Base-by-base conservation (phyloP, 192 early-diverging fungal species). In the Rhizophlyctis rosea region DNA sequence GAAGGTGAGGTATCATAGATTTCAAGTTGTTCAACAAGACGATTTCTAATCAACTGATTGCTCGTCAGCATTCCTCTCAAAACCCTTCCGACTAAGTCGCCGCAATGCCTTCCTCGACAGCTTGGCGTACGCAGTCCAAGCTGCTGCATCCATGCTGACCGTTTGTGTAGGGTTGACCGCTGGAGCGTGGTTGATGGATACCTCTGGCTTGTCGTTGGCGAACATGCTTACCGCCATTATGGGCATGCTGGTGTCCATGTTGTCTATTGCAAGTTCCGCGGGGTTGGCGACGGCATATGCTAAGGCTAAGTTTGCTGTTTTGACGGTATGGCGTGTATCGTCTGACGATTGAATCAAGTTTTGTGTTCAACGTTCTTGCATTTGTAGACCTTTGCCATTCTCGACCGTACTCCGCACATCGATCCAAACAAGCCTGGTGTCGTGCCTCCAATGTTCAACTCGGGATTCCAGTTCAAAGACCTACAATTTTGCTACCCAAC, bases 371-470 rank as follows among this genome's bases (percentile, higher is more conserved):
- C n/a, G 21, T 27, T 54, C 28, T 54, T 28, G 2, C 34, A 34
- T 34, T 35, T 57, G 55, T 16, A 34, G 58, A 60, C 58, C 9
- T 60, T 60, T 29, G 13, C 29, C n/a, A 49, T 60, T 9, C 58
- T 25, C 3, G 58, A 60, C 29, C 58, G 58, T 9, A 29, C 44
- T n/a, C n/a, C 58, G 11, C 9, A 13, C 34, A 63, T 63, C 61
- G 61, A 63, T 36, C 61, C 61, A 21, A 35, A 51, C 52, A 63
- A 54, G 29, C 29, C n/a, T 7, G 61, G 61, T 13, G 7, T 32
- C 21, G 29, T 21, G 13, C 61, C 61, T 14, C 76, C 91, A n/a
- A 87, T 89, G 9, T 90, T 93, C 80, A 91, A 83, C 78, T 92
- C 88, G 61, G 91, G 90, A 34, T 61, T 84, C 33, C 71, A 74